Evolutionary conservation across 1,284 basidiomycete genomes (phyloP), one percentile per base, ranked within the genome.

Genomic region (Ganoderma multipileum): DNA sequence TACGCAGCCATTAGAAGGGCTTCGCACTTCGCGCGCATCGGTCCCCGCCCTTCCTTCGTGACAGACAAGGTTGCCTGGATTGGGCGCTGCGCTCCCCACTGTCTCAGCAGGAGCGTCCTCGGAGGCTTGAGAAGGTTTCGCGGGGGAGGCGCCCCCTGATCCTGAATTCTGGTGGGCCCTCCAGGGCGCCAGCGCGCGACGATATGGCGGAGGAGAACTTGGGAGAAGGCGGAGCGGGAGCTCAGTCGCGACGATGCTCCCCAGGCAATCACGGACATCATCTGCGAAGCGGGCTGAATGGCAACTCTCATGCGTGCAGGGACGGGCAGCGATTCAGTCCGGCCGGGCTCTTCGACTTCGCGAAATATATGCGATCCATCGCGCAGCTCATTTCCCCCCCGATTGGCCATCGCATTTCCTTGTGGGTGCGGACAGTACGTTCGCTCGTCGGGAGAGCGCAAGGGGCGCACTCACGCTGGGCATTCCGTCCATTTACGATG

Each of bases 21-120:
- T 59, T 54, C 65, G 16, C 14, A 44, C 20, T 50, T 50, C 47
- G 47, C 47, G 16, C 30, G 55, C 55, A 58, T 33, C 38, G 58
- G 38, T 28, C 36, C 36, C 36, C 38, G 38, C 58, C 7, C 58
- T 3, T 63, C 62, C 57, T 39, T 65, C 63, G 63, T 68, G 52
- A 62, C 61, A 47, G 64, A 72, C 71, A 72, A 72, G 54, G 69
- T 55, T 72, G 68, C 69, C 69, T 69, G 63, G 44, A 68, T 67
- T 30, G 44, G 69, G 67, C 59, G 61, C 39, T 18, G 64, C 11
- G 55, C 58, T 63, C 63, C 63, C 65, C 54, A 33, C 33, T 33
- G 33, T 39, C 38, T 2, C 38, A 39, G 38, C 38, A 39, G 38
- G 38, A 39, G 33, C 33, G 33, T 61, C 67, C 57, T 66, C 60